Percentiles rank a stretch among this genome's conserved stretches.
phyloP scores from a whole-genome alignment of 306 rosid genomes.

The Sicyos edulis region DNA sequence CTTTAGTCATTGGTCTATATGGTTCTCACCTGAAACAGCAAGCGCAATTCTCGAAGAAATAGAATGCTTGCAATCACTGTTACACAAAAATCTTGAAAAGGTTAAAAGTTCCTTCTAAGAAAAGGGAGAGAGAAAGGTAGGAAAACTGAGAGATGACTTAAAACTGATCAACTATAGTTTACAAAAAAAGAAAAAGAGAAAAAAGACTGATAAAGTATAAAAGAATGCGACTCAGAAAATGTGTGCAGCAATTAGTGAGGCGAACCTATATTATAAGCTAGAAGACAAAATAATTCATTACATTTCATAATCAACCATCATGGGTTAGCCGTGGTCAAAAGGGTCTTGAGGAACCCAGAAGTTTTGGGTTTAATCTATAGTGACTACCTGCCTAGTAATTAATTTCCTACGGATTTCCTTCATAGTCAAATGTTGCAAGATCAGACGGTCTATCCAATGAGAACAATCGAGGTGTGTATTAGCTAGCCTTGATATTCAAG shows the following conservation, averaged over 20 bases:
- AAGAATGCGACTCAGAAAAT: not conserved
- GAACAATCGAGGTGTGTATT: too few relatives aligned
- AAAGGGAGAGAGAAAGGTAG: too few relatives aligned
- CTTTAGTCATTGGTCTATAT: slow-evolving; percentile 9
- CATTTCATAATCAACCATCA: not conserved
- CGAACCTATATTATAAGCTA: not conserved
- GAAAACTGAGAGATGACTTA: not conserved
- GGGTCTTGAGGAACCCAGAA: too few relatives aligned
- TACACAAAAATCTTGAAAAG: slow-evolving; percentile 10
- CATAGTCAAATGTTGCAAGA: too few relatives aligned
- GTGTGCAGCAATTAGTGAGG: not conserved
- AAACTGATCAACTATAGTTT: not conserved
- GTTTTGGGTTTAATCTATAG: too few relatives aligned
- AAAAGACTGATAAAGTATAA: too few relatives aligned
- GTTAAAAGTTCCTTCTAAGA: slow-evolving; percentile 24
- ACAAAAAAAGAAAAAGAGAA: too few relatives aligned
- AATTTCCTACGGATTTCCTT: too few relatives aligned
- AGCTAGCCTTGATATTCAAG: too few relatives aligned
- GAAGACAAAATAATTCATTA: not conserved
- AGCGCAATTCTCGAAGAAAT: slow-evolving; percentile 50
- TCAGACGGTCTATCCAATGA: too few relatives aligned
- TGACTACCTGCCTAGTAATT: too few relatives aligned
- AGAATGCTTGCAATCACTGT: slow-evolving; percentile 68
- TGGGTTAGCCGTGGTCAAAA: too few relatives aligned
- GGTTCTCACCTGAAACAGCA: slow-evolving; percentile 52